Evolutionary conservation across 2,329 filamentous ascomycete genomes (phyloP).

Genomic region (Sporothrix globosa): DNA sequence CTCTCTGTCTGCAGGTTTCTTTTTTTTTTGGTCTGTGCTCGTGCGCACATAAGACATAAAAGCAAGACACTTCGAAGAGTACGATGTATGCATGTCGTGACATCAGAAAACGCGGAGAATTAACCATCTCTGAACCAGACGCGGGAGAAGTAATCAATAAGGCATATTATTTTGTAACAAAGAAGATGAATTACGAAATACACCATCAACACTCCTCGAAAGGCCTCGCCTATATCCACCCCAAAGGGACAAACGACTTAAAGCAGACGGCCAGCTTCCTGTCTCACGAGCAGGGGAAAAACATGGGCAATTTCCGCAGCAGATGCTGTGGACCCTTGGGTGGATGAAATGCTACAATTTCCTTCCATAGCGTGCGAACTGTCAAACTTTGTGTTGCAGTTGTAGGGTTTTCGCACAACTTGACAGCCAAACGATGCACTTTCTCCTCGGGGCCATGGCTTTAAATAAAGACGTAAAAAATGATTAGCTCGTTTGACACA

Average conservation of each 20-base stretch:
- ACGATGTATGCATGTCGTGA: neutral
- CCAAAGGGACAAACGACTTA: neutral
- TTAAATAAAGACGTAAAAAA: no score
- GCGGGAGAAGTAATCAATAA: neutral
- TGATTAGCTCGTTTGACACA: no score
- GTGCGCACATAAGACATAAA: neutral
- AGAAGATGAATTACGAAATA: neutral
- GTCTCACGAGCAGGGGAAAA: constrained; percentile 4
- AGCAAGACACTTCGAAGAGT: neutral
- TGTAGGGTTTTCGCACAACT: no score
- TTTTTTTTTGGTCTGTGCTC: neutral
- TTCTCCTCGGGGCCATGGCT: no score
- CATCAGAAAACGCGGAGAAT: neutral
- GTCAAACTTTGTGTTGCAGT: neutral
- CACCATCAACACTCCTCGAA: neutral
- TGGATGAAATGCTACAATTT: neutral
- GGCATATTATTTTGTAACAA: neutral
- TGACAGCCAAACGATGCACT: no score
- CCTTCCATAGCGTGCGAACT: neutral
- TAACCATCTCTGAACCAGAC: neutral
- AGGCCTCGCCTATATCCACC: neutral
- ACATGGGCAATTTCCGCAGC: neutral
- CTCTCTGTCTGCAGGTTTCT: neutral
- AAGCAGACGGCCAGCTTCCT: neutral
- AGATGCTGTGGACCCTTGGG: neutral